Conservation (phyloP, 2,329 filamentous ascomycete species). For the Fusarium beomiforme region DNA sequence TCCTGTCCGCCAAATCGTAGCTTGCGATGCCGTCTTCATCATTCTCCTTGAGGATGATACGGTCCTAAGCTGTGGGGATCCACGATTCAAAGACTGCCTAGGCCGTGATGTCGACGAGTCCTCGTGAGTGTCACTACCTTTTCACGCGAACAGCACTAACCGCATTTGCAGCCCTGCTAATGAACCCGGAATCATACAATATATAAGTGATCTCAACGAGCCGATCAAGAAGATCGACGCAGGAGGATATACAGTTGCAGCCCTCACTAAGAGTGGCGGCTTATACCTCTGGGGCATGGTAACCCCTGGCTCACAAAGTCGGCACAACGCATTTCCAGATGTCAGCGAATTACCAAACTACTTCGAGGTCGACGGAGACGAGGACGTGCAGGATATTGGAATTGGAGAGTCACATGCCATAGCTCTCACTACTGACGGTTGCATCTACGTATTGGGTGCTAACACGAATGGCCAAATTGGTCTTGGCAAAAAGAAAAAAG, state of each 20-base stretch:
- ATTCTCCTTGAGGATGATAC: slow-evolving; percentile 55
- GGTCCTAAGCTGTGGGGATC: slow-evolving; percentile 67
- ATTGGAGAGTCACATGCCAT: slow-evolving; percentile 69
- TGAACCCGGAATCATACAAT: slow-evolving; percentile 56
- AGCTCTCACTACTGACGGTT: slow-evolving; percentile 59
- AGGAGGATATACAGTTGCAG: slow-evolving; percentile 66
- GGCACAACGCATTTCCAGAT: slow-evolving; percentile 46
- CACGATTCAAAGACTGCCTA: slow-evolving; percentile 65
- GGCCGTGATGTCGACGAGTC: slow-evolving; percentile 58
- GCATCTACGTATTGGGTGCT: slow-evolving; percentile 65
- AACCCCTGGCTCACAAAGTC: slow-evolving; percentile 40
- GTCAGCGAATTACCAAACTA: slow-evolving; percentile 53
- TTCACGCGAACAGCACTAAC: slow-evolving; percentile 7
- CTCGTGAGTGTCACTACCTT: slow-evolving; percentile 42
- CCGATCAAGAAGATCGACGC: slow-evolving; percentile 63
- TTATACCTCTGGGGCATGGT: slow-evolving; percentile 69
- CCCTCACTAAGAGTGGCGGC: slow-evolving; percentile 65
- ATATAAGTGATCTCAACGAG: slow-evolving; percentile 62
- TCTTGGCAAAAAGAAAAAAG: slow-evolving; percentile 40
- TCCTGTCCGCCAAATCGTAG: slow-evolving; percentile 53
- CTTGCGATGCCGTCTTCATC: slow-evolving; percentile 62
- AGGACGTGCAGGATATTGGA: slow-evolving; percentile 66
- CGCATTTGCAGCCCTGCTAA: slow-evolving; percentile 53
- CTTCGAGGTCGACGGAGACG: slow-evolving; percentile 55
- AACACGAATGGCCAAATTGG: slow-evolving; percentile 71